A percentile compares a stretch with the other conserved stretches of the same genome.
These are phyloP conservation scores for Oryza glumipatula DNA, from an alignment of 176 grass and related monocot genomes.

Conservation along the genomic window DNA sequence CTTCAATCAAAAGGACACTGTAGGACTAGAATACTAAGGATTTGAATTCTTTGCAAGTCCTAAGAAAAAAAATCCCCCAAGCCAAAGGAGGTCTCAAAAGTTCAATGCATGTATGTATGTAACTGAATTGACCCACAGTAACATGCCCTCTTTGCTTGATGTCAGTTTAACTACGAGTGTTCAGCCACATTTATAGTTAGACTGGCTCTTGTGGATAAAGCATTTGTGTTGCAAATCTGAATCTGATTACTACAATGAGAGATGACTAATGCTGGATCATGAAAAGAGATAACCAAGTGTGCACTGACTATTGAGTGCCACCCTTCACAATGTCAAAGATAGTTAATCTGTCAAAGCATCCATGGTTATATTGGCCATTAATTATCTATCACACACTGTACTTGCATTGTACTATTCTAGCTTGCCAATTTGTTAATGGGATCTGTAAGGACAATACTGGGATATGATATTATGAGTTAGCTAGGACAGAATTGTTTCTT, in stretches of 20 bases:
- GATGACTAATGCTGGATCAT: neutral
- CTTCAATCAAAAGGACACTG: too few species aligned
- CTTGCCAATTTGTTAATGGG: constrained; percentile 17
- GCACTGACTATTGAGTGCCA: neutral
- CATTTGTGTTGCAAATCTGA: neutral
- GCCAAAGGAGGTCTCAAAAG: neutral
- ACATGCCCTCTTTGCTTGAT: neutral
- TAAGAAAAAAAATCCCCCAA: too few species aligned
- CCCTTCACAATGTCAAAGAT: constrained; percentile 42
- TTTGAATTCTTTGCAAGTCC: too few species aligned
- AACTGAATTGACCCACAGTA: neutral
- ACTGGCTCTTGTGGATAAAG: neutral
- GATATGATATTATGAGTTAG: constrained; percentile 19
- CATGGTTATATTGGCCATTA: constrained; percentile 25
- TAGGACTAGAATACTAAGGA: too few species aligned
- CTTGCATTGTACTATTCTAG: neutral
- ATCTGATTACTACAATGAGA: neutral
- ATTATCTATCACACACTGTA: neutral
- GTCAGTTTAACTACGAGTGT: neutral
- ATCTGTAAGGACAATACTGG: constrained; percentile 5
- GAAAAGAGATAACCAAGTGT: neutral
- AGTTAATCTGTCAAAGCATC: constrained; percentile 48
- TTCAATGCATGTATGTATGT: neutral
- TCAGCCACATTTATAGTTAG: neutral
- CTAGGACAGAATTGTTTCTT: neutral